phyloP scores from a whole-genome alignment of 768 basidiomycete genomes.

The Leccinum subgranulosum region DNA sequence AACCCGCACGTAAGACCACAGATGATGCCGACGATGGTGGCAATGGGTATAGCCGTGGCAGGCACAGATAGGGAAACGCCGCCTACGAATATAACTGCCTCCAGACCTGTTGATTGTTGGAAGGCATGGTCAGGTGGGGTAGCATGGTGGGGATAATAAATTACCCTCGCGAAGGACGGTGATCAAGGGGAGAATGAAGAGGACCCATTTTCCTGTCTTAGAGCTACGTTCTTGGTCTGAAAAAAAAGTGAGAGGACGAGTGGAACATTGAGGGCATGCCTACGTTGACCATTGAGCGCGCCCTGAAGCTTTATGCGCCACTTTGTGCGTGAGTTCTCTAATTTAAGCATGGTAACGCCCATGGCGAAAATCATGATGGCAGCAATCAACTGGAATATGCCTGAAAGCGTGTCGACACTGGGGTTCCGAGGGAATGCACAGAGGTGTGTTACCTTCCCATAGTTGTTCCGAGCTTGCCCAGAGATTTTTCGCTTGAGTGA shows the following conservation, averaged over 20 bases:
- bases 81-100: slow-evolving; percentile 91
- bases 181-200: slow-evolving; percentile 87
- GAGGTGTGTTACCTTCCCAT: slow-evolving; percentile 74
- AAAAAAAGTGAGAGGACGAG: not conserved
- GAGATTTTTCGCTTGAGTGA: slow-evolving; percentile 82
- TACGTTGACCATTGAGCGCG: slow-evolving; percentile 66
- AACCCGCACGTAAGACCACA: slow-evolving; percentile 72
- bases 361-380: slow-evolving; percentile 86
- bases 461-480: slow-evolving; percentile 83
- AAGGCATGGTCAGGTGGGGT: not conserved
- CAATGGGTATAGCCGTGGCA: slow-evolving; percentile 85
- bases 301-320: slow-evolving; percentile 87
- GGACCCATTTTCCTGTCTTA: slow-evolving; percentile 72
- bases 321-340: slow-evolving; percentile 91
- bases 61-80: slow-evolving; percentile 85
- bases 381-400: slow-evolving; percentile 68
- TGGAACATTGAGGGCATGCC: slow-evolving; percentile 11
- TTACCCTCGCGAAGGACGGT: slow-evolving; percentile 90
- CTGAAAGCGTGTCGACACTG: slow-evolving; percentile 30
- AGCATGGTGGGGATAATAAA: not conserved
- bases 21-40: slow-evolving; percentile 81
- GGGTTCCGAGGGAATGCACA: not conserved
- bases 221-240: slow-evolving; percentile 46
- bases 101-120: slow-evolving; percentile 50
- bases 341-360: slow-evolving; percentile 92